Conservation (phyloP, 495 filamentous ascomycete species). For the Neurospora sp. region DNA sequence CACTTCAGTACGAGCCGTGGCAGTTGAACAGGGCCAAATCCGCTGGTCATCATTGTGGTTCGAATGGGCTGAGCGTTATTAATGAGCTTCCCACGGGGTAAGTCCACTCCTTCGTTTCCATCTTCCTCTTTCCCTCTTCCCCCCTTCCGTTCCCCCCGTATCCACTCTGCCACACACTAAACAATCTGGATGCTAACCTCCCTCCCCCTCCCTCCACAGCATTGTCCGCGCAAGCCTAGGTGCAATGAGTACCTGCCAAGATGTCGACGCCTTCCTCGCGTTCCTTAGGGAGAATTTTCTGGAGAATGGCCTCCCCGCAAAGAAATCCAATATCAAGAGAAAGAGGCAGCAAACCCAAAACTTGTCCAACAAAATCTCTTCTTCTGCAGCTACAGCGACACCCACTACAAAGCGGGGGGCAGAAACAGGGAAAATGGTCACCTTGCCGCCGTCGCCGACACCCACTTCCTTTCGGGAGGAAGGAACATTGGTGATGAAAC, state of each 20-base stretch:
- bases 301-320: constrained; percentile 2
- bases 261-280: constrained; percentile 47
- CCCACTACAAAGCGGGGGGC: neutral
- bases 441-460: neutral
- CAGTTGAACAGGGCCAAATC: constrained; percentile 53
- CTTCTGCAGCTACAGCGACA: neutral
- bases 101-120: neutral
- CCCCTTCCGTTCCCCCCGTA: neutral
- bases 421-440: neutral
- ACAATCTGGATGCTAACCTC: neutral
- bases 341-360: neutral
- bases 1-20: constrained; percentile 41
- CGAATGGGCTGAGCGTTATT: constrained; percentile 18
- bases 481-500: neutral
- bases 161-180: neutral
- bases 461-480: neutral
- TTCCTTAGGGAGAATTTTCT: constrained; percentile 47
- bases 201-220: constrained; percentile 12
- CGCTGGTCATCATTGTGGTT: constrained; percentile 53
- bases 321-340: neutral
- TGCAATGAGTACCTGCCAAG: constrained; percentile 56
- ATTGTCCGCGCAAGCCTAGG: constrained; percentile 60
- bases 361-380: neutral
- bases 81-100: constrained; percentile 25
- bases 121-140: neutral